phyloP scores from a whole-genome alignment of 2,329 filamentous ascomycete genomes.

The Neoarthrinium moseri region DNA sequence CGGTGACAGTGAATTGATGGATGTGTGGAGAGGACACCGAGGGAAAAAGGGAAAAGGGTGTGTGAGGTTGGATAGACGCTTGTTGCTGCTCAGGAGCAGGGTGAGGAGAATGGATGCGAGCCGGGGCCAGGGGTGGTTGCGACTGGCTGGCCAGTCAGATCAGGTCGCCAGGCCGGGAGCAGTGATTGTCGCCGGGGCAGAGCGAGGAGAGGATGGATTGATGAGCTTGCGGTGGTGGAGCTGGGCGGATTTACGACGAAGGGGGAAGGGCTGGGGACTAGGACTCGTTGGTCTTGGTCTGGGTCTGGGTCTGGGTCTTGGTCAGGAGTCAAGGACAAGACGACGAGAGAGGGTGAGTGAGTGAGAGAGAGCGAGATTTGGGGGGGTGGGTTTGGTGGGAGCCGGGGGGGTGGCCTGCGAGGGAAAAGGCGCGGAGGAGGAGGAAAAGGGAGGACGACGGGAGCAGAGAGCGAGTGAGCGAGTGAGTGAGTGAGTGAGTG shows the following conservation, averaged over 20 bases:
- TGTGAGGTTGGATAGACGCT: conserved; percentile 25
- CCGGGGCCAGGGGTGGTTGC: conserved; percentile 25
- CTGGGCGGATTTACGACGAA: not conserved
- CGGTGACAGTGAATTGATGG: conserved; percentile 17
- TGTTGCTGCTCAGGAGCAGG: conserved; percentile 17
- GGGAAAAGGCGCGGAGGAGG: too few relatives aligned
- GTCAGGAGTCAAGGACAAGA: too few relatives aligned
- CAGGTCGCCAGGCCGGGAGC: conserved; percentile 15
- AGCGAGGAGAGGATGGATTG: not conserved
- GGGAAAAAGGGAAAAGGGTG: conserved; percentile 23
- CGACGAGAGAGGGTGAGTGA: too few relatives aligned
- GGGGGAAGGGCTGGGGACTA: not conserved
- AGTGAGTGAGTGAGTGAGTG: too few relatives aligned
- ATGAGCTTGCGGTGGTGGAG: not conserved
- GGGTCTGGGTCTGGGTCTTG: too few relatives aligned
- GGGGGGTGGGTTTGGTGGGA: too few relatives aligned
- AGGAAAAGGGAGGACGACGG: not conserved
- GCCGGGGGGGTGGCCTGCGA: too few relatives aligned
- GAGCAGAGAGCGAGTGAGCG: not conserved
- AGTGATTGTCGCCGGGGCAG: conserved; percentile 12
- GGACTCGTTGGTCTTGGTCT: too few relatives aligned
- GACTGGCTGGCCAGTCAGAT: conserved; percentile 17
- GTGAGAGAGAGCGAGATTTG: too few relatives aligned
- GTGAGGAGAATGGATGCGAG: conserved; percentile 25
- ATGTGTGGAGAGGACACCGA: conserved; percentile 24